These are phyloP conservation scores for Fomitopsis pinicola DNA, from an alignment of 1,284 basidiomycete genomes.

Conservation along the genomic window DNA sequence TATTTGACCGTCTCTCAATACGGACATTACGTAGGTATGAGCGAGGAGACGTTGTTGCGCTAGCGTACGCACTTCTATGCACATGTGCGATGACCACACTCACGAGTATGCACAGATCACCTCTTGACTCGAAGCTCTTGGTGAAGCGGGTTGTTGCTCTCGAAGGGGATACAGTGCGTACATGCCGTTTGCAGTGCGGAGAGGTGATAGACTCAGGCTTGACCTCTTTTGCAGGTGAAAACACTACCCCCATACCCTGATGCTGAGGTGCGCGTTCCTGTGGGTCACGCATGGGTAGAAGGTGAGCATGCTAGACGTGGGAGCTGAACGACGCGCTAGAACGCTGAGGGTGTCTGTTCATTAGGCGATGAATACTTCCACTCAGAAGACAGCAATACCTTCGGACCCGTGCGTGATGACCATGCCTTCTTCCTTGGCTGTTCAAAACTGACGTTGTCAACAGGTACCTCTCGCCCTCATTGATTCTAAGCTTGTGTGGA, in stretches of 20 bases:
- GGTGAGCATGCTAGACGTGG: constrained; percentile 31
- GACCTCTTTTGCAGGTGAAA: constrained; percentile 34
- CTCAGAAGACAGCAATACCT: constrained; percentile 69
- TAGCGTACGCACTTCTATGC: constrained; percentile 38
- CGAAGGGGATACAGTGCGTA: constrained; percentile 50
- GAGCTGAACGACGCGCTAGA: not conserved
- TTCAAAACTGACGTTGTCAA: not conserved
- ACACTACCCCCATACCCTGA: constrained; percentile 70
- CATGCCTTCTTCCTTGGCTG: not conserved
- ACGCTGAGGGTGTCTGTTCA: not conserved
- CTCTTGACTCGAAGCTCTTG: constrained; percentile 46
- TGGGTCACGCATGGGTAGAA: constrained; percentile 72
- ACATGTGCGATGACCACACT: not conserved
- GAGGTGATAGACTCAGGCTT: not conserved
- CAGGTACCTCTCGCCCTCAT: constrained; percentile 62
- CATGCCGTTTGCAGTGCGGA: not conserved
- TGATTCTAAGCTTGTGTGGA: constrained; percentile 53
- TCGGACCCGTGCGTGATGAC: constrained; percentile 54
- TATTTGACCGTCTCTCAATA: constrained; percentile 56
- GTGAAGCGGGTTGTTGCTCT: constrained; percentile 69
- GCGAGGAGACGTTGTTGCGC: constrained; percentile 62
- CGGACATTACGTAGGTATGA: constrained; percentile 32
- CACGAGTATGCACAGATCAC: constrained; percentile 43
- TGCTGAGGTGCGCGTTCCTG: constrained; percentile 48
- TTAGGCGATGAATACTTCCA: constrained; percentile 62